Evolutionary conservation across 345 rosid genomes (phyloP).

Genomic region (Eucalyptus guilfoylei): DNA sequence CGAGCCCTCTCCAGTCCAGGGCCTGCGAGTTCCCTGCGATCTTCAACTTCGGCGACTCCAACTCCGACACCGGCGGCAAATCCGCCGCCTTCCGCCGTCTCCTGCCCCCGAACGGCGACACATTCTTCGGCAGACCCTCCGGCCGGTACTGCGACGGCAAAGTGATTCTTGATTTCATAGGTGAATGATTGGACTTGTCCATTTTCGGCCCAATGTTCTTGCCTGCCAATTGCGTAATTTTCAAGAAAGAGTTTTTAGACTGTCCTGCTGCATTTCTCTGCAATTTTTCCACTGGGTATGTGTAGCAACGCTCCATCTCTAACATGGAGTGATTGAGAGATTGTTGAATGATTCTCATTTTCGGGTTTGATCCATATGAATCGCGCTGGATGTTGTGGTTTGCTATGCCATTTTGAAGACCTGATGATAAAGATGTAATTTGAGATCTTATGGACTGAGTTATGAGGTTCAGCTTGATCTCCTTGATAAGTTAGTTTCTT

Average conservation of each 20-base stretch:
- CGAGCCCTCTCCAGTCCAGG: conserved; percentile 23
- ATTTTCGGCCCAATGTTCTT: too few relatives aligned
- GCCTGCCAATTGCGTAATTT: too few relatives aligned
- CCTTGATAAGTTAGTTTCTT: background rate
- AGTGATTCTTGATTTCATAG: conserved; percentile 5
- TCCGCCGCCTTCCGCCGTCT: conserved; percentile 1
- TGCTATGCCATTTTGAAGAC: background rate
- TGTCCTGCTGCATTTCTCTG: background rate
- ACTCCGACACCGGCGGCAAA: conserved; percentile 10
- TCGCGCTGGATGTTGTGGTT: background rate
- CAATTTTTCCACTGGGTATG: background rate
- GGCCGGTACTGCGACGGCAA: conserved; percentile 5
- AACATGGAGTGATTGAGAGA: background rate
- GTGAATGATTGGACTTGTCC: background rate
- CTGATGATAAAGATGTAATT: background rate
- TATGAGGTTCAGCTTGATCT: background rate
- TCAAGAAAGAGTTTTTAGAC: background rate
- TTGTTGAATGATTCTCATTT: background rate
- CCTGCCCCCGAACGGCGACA: background rate
- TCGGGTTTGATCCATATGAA: background rate
- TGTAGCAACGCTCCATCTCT: background rate
- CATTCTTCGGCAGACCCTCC: background rate
- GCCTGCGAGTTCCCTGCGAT: conserved; percentile 1
- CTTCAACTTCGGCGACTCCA: conserved; percentile 10
- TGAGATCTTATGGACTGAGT: background rate